phyloP scores from a whole-genome alignment of 2,329 filamentous ascomycete species.

The Arthrobotrys iridis region DNA sequence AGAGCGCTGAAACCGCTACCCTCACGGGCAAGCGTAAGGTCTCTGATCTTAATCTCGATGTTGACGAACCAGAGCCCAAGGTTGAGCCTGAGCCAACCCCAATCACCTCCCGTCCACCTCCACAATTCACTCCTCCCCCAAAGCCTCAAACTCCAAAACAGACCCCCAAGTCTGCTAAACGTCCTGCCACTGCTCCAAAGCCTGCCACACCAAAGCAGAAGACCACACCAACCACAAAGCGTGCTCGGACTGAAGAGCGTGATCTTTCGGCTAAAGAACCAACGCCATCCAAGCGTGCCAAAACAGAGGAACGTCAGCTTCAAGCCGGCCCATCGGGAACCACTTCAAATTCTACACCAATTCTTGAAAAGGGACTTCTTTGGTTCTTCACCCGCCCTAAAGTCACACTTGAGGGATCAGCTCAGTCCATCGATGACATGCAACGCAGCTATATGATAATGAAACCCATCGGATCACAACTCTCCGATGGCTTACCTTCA shows the following conservation, averaged over 20 bases:
- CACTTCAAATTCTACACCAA: conserved; percentile 57
- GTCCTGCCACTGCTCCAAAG: conserved; percentile 57
- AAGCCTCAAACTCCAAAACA: conserved; percentile 37
- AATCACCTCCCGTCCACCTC: conserved; percentile 28
- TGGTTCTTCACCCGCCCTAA: conserved; percentile 89
- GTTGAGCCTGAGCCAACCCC: conserved; percentile 15
- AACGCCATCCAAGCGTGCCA: conserved; percentile 47
- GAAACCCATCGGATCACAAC: conserved; percentile 67
- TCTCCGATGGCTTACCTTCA: conserved; percentile 60
- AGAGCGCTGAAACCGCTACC: conserved; percentile 20
- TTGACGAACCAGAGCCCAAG: conserved; percentile 1
- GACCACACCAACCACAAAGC: conserved; percentile 1
- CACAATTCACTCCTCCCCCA: conserved; percentile 32
- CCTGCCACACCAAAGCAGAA: conserved; percentile 42
- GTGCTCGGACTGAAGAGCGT: conserved; percentile 49
- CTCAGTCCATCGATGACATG: conserved; percentile 75
- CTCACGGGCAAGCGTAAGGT: conserved; percentile 45
- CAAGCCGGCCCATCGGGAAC: neutral
- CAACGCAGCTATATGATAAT: conserved; percentile 82
- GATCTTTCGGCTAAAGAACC: conserved; percentile 37
- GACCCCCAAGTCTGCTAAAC: conserved; percentile 55
- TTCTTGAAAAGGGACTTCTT: conserved; percentile 87
- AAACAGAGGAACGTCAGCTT: conserved; percentile 39
- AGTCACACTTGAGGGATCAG: conserved; percentile 74
- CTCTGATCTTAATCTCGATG: conserved; percentile 17